phyloP scores from a whole-genome alignment of 2,329 filamentous ascomycete species.

The Penicillium brevicompactum region DNA sequence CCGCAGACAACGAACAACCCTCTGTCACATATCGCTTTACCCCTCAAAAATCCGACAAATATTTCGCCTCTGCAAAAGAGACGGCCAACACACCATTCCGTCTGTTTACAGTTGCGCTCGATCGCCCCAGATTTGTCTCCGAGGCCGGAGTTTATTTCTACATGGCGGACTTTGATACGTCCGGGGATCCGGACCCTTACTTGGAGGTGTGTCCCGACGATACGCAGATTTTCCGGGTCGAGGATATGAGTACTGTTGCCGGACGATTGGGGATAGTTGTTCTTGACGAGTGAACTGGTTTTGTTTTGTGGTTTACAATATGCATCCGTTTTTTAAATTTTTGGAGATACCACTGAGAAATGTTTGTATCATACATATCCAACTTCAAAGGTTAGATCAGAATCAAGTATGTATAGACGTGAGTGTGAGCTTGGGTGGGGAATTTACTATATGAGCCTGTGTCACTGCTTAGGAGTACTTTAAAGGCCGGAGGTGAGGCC shows the following conservation, averaged over 20 bases:
- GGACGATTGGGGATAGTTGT: not conserved
- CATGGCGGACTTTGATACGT: not conserved
- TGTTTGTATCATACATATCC: not conserved
- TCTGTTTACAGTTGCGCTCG: constrained; percentile 16
- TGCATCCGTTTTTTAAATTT: not conserved
- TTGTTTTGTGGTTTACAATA: not conserved
- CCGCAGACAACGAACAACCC: not conserved
- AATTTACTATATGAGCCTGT: no score
- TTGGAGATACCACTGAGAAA: not conserved
- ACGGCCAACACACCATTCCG: not conserved
- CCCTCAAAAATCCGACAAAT: not conserved
- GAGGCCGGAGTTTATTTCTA: constrained; percentile 19
- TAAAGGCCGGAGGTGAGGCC: no score
- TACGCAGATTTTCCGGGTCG: not conserved
- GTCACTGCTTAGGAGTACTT: no score
- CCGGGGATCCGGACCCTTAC: not conserved
- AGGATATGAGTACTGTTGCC: not conserved
- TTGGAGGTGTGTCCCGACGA: not conserved
- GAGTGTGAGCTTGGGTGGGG: no score
- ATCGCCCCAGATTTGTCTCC: constrained; percentile 13
- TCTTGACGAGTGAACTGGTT: not conserved
- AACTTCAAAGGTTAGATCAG: not conserved
- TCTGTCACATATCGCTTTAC: constrained; percentile 2
- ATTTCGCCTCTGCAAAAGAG: not conserved
- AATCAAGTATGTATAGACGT: not conserved